These are phyloP conservation scores for Coffea humblotiana DNA, from an alignment of 305 asterid species.

Conservation along the genomic window DNA sequence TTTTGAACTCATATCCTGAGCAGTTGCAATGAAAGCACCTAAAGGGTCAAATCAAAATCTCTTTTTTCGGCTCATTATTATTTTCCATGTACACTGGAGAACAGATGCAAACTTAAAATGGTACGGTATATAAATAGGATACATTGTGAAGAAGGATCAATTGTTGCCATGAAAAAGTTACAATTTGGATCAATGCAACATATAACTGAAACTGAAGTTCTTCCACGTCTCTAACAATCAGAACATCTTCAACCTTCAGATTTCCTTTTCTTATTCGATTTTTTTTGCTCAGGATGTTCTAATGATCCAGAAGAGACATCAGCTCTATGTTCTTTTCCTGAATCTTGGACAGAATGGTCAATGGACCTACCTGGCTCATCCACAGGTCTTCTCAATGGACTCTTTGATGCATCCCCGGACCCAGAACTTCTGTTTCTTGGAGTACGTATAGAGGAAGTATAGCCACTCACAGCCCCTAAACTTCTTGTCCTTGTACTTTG, in stretches of 20 bases:
- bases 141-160: not conserved
- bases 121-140: not conserved
- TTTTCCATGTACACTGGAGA: no score
- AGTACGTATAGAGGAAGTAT: constrained; percentile 37
- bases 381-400: constrained; percentile 42
- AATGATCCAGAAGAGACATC: constrained; percentile 9
- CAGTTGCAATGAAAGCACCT: no score
- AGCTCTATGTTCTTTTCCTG: constrained; percentile 47
- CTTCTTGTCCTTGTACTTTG: constrained; percentile 42
- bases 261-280: constrained; percentile 12
- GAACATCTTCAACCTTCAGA: not conserved
- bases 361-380: constrained; percentile 35
- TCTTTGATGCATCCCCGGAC: constrained; percentile 33
- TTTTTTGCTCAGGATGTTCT: constrained; percentile 12
- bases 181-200: not conserved
- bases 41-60: no score
- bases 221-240: not conserved
- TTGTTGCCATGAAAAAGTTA: not conserved
- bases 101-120: no score
- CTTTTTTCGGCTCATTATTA: no score
- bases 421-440: constrained; percentile 46
- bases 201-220: not conserved
- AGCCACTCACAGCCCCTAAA: constrained; percentile 36
- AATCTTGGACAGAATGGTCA: constrained; percentile 41
- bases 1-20: no score